A percentile compares a stretch with the other conserved stretches of the same genome.
Evolutionary conservation across 2,329 filamentous ascomycete species (phyloP).

Genomic region (Myriangium duriaei): DNA sequence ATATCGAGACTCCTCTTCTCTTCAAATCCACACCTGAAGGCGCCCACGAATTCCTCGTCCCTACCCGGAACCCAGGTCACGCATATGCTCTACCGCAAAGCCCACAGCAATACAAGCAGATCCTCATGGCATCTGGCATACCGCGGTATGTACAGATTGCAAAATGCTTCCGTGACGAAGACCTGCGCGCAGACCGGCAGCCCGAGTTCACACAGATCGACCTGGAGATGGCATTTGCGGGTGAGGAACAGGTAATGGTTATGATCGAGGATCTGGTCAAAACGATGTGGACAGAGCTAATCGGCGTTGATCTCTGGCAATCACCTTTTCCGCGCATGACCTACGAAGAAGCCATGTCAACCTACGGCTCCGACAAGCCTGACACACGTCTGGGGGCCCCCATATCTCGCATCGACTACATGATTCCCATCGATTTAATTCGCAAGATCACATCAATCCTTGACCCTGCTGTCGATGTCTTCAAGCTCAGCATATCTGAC

Average conservation of each 20-base stretch:
- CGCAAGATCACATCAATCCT: slow-evolving; percentile 60
- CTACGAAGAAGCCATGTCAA: slow-evolving; percentile 67
- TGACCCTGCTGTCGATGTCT: slow-evolving; percentile 60
- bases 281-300: slow-evolving; percentile 41
- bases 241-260: slow-evolving; percentile 56
- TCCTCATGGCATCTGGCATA: slow-evolving; percentile 85
- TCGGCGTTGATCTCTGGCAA: slow-evolving; percentile 31
- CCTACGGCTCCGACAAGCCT: slow-evolving; percentile 83
- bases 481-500: slow-evolving; percentile 50
- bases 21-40: slow-evolving; percentile 98
- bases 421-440: slow-evolving; percentile 52
- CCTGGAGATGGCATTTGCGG: slow-evolving; percentile 83
- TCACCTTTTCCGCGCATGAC: slow-evolving; percentile 46
- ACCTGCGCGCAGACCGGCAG: slow-evolving; percentile 80
- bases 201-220: slow-evolving; percentile 94
- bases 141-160: slow-evolving; percentile 83
- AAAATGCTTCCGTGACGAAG: slow-evolving; percentile 89
- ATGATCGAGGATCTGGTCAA: slow-evolving; percentile 42
- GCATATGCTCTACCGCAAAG: slow-evolving; percentile 92
- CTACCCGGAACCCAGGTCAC: slow-evolving; percentile 60
- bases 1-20: slow-evolving; percentile 83
- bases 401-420: slow-evolving; percentile 50
- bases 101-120: slow-evolving; percentile 97
- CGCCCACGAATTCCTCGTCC: slow-evolving; percentile 86
- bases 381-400: slow-evolving; percentile 64